Evolutionary conservation across 2,329 filamentous ascomycete species (phyloP).

Genomic region (Harringtonia lauricola): DNA sequence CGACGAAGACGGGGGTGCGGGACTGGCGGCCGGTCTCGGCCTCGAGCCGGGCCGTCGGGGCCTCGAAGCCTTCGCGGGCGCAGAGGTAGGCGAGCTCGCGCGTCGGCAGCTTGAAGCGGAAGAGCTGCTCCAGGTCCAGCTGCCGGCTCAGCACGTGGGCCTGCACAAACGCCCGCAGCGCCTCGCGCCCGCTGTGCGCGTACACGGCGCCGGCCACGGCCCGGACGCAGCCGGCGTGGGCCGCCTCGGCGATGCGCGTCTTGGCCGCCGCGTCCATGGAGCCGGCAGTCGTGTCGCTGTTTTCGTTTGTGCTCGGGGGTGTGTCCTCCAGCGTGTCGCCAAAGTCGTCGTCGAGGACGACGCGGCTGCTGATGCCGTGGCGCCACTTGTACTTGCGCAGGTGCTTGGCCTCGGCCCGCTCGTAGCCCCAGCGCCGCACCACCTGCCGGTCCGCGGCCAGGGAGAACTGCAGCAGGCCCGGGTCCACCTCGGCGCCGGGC

Average conservation of each 20-base stretch:
- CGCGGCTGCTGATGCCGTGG: conserved; percentile 62
- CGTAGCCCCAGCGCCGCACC: conserved; percentile 38
- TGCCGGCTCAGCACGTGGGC: conserved; percentile 74
- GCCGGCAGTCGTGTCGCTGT: too few relatives aligned
- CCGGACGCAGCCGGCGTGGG: conserved; percentile 60
- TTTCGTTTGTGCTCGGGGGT: too few relatives aligned
- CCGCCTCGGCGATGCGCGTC: conserved; percentile 17
- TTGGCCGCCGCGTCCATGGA: conserved; percentile 14
- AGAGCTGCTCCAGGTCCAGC: conserved; percentile 65
- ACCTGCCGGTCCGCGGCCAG: conserved; percentile 32
- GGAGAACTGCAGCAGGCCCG: conserved; percentile 76
- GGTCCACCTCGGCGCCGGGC: conserved; percentile 84
- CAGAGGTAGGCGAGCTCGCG: conserved; percentile 77
- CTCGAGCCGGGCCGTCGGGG: conserved; percentile 75
- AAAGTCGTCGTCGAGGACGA: conserved; percentile 77
- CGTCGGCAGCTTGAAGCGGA: conserved; percentile 74
- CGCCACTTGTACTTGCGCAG: conserved; percentile 43
- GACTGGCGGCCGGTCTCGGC: conserved; percentile 83
- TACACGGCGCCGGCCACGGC: conserved; percentile 80
- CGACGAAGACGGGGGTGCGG: conserved; percentile 80
- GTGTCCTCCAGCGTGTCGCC: conserved; percentile 48
- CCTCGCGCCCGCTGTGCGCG: conserved; percentile 66
- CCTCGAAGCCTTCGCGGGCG: conserved; percentile 77
- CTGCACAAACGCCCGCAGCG: conserved; percentile 73
- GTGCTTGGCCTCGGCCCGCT: conserved; percentile 37